Percentiles rank a stretch among this genome's conserved stretches.
Conservation (phyloP, 768 basidiomycete species). For the Collybia nuda region DNA sequence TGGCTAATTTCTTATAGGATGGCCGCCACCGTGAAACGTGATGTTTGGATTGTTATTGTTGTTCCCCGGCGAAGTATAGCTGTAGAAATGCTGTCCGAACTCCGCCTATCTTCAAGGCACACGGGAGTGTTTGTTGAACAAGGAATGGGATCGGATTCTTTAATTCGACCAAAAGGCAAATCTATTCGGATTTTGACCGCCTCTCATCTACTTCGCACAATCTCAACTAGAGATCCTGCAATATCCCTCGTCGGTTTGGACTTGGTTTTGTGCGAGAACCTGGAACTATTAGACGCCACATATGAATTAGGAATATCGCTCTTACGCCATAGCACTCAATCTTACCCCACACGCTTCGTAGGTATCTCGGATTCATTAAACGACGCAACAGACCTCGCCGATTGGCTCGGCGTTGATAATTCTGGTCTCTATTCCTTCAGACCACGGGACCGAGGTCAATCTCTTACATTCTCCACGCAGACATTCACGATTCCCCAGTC, state of each 20-base stretch:
- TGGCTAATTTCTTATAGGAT: conserved; percentile 42
- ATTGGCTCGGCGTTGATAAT: conserved; percentile 77
- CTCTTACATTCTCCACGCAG: conserved; percentile 64
- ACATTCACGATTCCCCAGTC: conserved; percentile 89
- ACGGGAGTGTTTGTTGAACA: conserved; percentile 39
- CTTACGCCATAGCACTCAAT: conserved; percentile 63
- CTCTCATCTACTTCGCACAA: conserved; percentile 42
- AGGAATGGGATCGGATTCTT: conserved; percentile 31
- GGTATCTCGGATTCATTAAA: conserved; percentile 78
- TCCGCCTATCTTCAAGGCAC: conserved; percentile 38
- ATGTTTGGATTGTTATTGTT: conserved; percentile 64
- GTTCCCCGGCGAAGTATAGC: conserved; percentile 59
- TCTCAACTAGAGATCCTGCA: conserved; percentile 30
- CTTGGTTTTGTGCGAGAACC: conserved; percentile 78
- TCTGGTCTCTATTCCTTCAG: conserved; percentile 72
- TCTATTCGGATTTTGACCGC: conserved; percentile 61
- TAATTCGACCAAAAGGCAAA: conserved; percentile 36
- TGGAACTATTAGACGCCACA: conserved; percentile 76
- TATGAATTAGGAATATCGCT: conserved; percentile 87
- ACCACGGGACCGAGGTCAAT: conserved; percentile 80
- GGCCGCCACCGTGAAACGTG: conserved; percentile 40
- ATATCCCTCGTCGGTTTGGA: conserved; percentile 42
- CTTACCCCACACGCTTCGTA: conserved; percentile 66
- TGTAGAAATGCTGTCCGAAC: conserved; percentile 52
- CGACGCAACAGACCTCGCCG: conserved; percentile 77